Evolutionary conservation across 1,284 basidiomycete species (phyloP).

Genomic region (Coniferiporia weirii): DNA sequence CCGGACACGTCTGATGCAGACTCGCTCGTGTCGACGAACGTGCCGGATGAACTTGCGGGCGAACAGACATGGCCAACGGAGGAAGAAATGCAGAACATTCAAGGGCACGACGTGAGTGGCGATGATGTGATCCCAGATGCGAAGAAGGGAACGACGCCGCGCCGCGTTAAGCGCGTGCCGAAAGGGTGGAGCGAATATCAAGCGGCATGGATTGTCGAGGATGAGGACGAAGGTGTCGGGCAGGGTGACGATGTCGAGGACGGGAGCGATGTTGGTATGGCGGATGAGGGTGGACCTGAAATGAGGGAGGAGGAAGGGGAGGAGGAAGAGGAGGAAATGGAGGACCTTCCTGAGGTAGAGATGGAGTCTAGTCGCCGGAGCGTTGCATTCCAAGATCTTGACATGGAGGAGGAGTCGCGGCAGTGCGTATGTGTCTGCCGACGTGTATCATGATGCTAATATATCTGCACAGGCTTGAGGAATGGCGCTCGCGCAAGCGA

Average conservation of each 20-base stretch:
- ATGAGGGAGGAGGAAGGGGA: constrained; percentile 30
- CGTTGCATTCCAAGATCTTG: constrained; percentile 70
- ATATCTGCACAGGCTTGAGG: constrained; percentile 47
- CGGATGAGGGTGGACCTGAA: constrained; percentile 31
- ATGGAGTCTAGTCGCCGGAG: constrained; percentile 58
- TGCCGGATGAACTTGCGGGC: constrained; percentile 84
- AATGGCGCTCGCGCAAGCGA: constrained; percentile 50
- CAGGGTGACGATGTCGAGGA: constrained; percentile 38
- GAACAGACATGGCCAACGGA: constrained; percentile 99
- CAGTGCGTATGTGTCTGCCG: constrained; percentile 48
- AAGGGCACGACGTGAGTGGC: constrained; percentile 25
- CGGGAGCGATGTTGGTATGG: constrained; percentile 29
- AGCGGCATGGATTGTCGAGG: constrained; percentile 85
- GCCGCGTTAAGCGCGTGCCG: constrained; percentile 70
- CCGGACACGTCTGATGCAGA: constrained; percentile 70
- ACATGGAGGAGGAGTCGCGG: constrained; percentile 76
- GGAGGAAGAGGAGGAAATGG: constrained; percentile 61
- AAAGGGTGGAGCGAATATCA: constrained; percentile 93
- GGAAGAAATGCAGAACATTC: constrained; percentile 75
- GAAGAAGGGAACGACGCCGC: constrained; percentile 61
- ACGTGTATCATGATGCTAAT: background rate
- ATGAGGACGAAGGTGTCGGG: constrained; percentile 55
- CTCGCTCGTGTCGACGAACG: constrained; percentile 84
- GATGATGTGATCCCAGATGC: constrained; percentile 56
- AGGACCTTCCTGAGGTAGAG: constrained; percentile 40